Conservation (phyloP, 1,284 basidiomycete species). For the Leccinum subspadiceum region DNA sequence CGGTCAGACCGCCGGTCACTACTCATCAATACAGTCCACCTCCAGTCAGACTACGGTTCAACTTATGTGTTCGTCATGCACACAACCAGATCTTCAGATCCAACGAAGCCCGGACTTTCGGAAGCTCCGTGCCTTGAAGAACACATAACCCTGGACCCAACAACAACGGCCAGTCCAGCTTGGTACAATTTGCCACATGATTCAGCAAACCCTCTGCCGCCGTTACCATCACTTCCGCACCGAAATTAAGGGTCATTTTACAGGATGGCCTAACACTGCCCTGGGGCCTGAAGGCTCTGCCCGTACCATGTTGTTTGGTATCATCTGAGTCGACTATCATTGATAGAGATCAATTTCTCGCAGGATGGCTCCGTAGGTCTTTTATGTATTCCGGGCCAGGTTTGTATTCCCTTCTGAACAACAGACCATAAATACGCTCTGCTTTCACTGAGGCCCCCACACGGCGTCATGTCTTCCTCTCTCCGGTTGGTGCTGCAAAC, state of each 20-base stretch:
- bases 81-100: background rate
- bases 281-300: background rate
- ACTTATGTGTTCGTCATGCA: background rate
- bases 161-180: background rate
- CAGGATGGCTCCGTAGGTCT: background rate
- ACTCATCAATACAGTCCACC: too few relatives aligned
- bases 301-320: accelerated
- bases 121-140: background rate
- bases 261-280: background rate
- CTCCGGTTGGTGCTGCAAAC: background rate
- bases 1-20: too few relatives aligned
- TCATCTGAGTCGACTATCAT: background rate
- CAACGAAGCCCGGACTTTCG: background rate
- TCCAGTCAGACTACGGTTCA: background rate
- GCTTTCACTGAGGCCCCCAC: background rate
- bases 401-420: background rate
- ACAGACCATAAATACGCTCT: background rate
- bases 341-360: background rate
- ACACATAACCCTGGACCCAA: too few relatives aligned
- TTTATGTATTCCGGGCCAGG: background rate
- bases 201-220: background rate
- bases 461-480: background rate
- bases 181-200: background rate
- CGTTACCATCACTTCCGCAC: background rate
- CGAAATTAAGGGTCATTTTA: background rate